phyloP scores from a whole-genome alignment of 306 rosid species.

The Ormosia semicastrata region DNA sequence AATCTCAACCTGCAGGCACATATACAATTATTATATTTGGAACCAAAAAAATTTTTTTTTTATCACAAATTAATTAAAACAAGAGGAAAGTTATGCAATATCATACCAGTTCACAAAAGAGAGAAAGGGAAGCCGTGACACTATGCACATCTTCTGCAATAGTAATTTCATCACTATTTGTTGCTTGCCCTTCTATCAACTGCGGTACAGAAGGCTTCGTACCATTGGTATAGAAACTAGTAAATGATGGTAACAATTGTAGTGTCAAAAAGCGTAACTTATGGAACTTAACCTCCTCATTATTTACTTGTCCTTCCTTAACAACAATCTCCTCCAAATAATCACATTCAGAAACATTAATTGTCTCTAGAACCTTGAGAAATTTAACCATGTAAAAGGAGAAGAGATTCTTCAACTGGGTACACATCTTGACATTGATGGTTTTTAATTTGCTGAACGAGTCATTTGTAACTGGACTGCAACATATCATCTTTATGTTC shows the following conservation, averaged over 20 bases:
- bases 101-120: neutral
- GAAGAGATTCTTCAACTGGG: constrained; percentile 9
- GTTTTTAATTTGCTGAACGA: too few relatives aligned
- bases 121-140: neutral
- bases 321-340: constrained; percentile 18
- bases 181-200: too few relatives aligned
- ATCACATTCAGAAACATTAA: constrained; percentile 33
- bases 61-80: neutral
- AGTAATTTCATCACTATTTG: too few relatives aligned
- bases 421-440: constrained; percentile 21
- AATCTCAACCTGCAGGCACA: neutral
- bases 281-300: neutral
- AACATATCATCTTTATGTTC: constrained; percentile 11
- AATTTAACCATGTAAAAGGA: neutral
- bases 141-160: too few relatives aligned
- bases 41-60: too few relatives aligned
- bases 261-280: neutral
- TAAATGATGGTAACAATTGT: neutral
- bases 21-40: neutral
- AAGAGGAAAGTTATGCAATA: neutral
- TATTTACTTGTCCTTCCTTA: neutral
- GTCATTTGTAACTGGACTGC: neutral
- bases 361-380: constrained; percentile 10
- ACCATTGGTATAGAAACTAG: neutral
- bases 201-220: neutral